Evolutionary conservation across 805 yeast genomes (phyloP), one percentile per base, ranked within the genome.

Genomic region (Cyberlindnera xishuangbannaensis): DNA sequence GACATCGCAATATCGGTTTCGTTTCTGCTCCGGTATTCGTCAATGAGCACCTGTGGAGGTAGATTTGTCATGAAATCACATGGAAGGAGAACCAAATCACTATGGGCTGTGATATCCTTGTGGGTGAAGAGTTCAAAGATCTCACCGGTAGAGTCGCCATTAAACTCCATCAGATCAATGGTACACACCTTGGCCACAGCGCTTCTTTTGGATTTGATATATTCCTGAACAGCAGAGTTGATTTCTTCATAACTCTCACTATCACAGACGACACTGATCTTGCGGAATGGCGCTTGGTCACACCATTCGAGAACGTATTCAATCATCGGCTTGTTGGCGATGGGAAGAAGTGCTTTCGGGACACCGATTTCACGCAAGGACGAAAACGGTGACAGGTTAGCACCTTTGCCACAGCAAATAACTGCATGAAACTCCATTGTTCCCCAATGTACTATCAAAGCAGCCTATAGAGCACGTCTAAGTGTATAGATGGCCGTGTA

Each of bases 61-160:
- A 90, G 65, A 53, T 88, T 90, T 2, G 97, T 87, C 34, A 94
- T 67, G 54, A 92, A 84, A 57, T 94, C 98, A 62, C 97, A 90
- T 7, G 97, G 97, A 35, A 92, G 61, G 20, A 92, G 58, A n/a
- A 87, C 84, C 50, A 86, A 79, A 52, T 79, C 78, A 21, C 67
- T 51, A 10, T 22, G 4, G 33, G 54, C 6, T 13, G 26, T 32
- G 13, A 23, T 44, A 19, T 61, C 50, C 34, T 59, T 53, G 8
- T 61, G 64, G 30, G 71, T 62, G 41, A 71, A 58, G 36, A 73
- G 69, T 28, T 67, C 65, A 25, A 85, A 51, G 30, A 78, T 62
- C 34, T 68, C 76, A n/a, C 92, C 94, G 12, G 84, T 78, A 11
- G 71, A 55, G 12, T 67, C 70, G 9, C 70, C 64, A 33, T 67